A percentile compares a stretch with the other conserved stretches of the same genome.
Conservation (phyloP, 345 rosid genomes). For the Eucalyptus sp. region DNA sequence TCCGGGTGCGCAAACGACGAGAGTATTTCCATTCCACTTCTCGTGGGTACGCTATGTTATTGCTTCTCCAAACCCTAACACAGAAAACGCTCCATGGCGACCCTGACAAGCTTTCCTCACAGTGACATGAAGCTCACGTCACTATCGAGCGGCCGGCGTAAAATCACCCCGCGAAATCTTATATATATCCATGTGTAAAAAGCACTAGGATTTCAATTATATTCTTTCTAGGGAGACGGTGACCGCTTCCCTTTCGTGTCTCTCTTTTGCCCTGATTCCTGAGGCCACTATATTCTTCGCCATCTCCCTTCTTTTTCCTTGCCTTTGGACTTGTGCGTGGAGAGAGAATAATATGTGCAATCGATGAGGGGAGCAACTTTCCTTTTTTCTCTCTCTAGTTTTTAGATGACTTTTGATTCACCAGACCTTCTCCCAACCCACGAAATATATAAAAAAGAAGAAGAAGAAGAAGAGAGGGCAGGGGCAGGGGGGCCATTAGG, state of each 20-base stretch:
- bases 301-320: neutral
- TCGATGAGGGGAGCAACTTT: neutral
- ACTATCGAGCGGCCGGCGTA: neutral
- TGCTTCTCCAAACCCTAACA: neutral
- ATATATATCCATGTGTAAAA: neutral
- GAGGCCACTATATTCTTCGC: neutral
- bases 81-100: neutral
- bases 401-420: neutral
- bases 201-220: neutral
- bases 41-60: neutral
- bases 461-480: neutral
- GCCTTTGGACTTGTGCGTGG: neutral
- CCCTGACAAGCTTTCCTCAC: neutral
- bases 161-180: neutral
- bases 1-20: neutral
- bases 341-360: neutral
- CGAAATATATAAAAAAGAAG: neutral
- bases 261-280: conserved; percentile 1
- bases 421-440: neutral
- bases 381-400: neutral
- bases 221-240: neutral
- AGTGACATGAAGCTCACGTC: neutral
- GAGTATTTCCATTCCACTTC: neutral
- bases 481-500: neutral
- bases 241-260: neutral